Percentiles rank a stretch among this genome's conserved stretches.
phyloP scores from a whole-genome alignment of 2,329 filamentous ascomycete species.

The Microcyclosporella mali region DNA sequence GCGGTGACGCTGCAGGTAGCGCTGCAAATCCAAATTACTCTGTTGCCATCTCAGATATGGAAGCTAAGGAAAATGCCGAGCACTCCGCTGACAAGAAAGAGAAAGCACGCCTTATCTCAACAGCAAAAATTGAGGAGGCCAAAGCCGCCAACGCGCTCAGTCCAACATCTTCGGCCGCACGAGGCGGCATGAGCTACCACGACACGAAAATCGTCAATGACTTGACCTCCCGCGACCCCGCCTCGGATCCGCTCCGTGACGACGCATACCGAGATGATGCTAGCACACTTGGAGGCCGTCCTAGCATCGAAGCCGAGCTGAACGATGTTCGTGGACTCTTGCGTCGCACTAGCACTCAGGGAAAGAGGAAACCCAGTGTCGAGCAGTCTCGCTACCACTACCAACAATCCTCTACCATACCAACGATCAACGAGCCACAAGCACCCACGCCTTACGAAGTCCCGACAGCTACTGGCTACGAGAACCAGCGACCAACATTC shows the following conservation, averaged over 20 bases:
- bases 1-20: slow-evolving; percentile 54
- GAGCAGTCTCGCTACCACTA: slow-evolving; percentile 9
- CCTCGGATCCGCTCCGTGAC: slow-evolving; percentile 36
- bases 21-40: slow-evolving; percentile 72
- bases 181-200: slow-evolving; percentile 17
- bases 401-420: slow-evolving; percentile 18
- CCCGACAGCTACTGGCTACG: slow-evolving; percentile 3
- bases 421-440: slow-evolving; percentile 26
- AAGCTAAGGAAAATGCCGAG: slow-evolving; percentile 56
- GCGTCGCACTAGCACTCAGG: slow-evolving; percentile 39
- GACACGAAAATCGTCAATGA: slow-evolving; percentile 37
- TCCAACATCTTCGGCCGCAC: slow-evolving; percentile 10
- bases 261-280: slow-evolving; percentile 37
- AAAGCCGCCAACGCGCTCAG: slow-evolving; percentile 15
- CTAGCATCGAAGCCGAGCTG: slow-evolving; percentile 39
- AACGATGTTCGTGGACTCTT: slow-evolving; percentile 44
- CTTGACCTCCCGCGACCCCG: slow-evolving; percentile 40
- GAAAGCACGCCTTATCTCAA: slow-evolving; percentile 57
- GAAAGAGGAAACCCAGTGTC: slow-evolving; percentile 35
- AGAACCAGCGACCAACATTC: slow-evolving; percentile 6
- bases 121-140: slow-evolving; percentile 25
- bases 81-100: slow-evolving; percentile 46
- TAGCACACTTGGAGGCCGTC: slow-evolving; percentile 34
- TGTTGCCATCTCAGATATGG: slow-evolving; percentile 64
- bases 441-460: background rate